phyloP scores from a whole-genome alignment of 2,329 filamentous ascomycete species.

The Xylariaceae sp. region DNA sequence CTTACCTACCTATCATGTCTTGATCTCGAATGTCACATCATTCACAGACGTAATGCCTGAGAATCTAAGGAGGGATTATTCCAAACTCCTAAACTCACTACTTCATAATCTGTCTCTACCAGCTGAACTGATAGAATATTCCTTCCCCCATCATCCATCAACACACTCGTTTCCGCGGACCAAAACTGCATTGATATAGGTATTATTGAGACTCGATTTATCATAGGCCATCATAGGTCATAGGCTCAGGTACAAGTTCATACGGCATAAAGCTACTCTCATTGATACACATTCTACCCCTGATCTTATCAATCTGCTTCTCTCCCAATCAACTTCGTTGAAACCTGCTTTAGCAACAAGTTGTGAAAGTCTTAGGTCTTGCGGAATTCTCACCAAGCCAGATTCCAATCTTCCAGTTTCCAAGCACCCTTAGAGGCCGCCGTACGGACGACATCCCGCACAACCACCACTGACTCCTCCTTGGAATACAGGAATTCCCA shows the following conservation, averaged over 20 bases:
- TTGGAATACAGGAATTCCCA: not conserved
- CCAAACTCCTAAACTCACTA: too few relatives aligned
- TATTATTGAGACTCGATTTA: not conserved
- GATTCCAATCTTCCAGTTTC: not conserved
- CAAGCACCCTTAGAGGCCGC: constrained; percentile 13
- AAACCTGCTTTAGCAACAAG: too few relatives aligned
- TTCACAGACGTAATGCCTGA: too few relatives aligned
- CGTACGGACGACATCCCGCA: constrained; percentile 9
- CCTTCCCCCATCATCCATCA: too few relatives aligned
- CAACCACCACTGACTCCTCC: not conserved
- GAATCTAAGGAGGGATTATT: too few relatives aligned
- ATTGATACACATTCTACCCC: not conserved
- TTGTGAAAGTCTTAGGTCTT: not conserved
- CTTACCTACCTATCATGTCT: too few relatives aligned
- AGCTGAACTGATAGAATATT: too few relatives aligned
- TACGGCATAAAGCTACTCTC: not conserved
- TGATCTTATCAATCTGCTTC: not conserved
- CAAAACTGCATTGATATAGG: too few relatives aligned
- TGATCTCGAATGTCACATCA: too few relatives aligned
- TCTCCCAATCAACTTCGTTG: too few relatives aligned
- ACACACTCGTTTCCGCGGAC: too few relatives aligned
- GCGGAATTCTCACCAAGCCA: not conserved
- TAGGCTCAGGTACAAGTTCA: not conserved
- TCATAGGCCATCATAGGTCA: not conserved
- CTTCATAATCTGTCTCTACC: too few relatives aligned